Base-by-base conservation (phyloP, 1,139 yeast genomes). In the Lodderomyces jiufengensis region DNA sequence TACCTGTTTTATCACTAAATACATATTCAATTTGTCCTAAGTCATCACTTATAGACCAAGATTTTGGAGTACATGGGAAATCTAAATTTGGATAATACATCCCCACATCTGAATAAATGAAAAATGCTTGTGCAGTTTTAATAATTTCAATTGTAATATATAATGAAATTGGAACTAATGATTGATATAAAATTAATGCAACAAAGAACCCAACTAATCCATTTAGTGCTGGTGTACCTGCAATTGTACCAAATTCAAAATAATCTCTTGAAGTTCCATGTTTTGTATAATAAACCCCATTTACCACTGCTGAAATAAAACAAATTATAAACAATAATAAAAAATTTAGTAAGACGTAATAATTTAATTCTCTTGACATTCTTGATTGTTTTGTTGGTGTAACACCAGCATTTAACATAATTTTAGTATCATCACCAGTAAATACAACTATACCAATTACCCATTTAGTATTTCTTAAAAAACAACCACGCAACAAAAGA, bases 31-130 rank as follows among this genome's bases (percentile, higher is more conserved):
- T 75, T 52, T 76, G 83, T n/a, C 83, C 83, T 47, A 76, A 63
- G 52, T 76, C 83, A 56, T 76, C 83, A 10, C 80, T 74, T 34
- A 76, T 76, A 38, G 73, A 70, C 83, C 83, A 76, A 1, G 80
- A 68, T 47, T 76, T 75, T 1, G 82, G 82, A 2, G 75, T 72
- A 52, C 83, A 76, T 0, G 81, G 81, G 46, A 67, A 74, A 52
- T 76, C 81, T 39, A 76, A 56, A 39, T 51, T 59, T 31, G 60
- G 68, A 43, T 75, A 76, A 51, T 76, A 76, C 76, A 76, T 71
- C 22, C 60, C 55, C 38, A 65, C 55, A 53, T 75, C 80, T 1
- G 76, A 66, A 49, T 68, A 73, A 38, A 76, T 76, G 58, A 76
- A 76, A 45, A 59, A 75, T 1, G 78, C 80, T 50, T 76, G 82